phyloP scores from a whole-genome alignment of 2,329 filamentous ascomycete genomes.

The Fusarium pseudocircinatum region DNA sequence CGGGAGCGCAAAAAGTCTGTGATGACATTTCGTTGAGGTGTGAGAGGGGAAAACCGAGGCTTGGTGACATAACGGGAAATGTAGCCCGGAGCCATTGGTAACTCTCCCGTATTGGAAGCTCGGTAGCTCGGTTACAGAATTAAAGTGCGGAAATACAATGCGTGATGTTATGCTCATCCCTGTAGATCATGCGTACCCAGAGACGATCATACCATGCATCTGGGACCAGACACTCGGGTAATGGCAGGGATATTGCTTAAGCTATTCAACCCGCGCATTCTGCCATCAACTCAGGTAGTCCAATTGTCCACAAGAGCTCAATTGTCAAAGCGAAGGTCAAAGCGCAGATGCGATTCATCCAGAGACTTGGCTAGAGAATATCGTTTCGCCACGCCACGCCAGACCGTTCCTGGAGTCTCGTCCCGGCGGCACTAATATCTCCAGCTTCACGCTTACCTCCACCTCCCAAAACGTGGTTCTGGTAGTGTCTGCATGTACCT shows the following conservation, averaged over 20 bases:
- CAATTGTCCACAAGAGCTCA: not conserved
- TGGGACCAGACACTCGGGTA: not conserved
- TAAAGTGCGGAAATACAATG: not conserved
- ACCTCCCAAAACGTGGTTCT: not conserved
- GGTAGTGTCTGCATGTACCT: not conserved
- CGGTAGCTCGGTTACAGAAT: not conserved
- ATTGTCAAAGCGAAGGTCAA: not conserved
- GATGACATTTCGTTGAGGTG: too few relatives aligned
- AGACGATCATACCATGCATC: not conserved
- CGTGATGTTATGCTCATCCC: not conserved
- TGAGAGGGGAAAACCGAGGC: not conserved
- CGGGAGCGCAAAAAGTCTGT: not conserved
- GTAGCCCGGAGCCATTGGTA: not conserved
- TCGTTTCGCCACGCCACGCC: not conserved
- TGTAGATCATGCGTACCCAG: not conserved
- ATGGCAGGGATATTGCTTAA: not conserved
- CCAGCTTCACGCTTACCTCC: not conserved
- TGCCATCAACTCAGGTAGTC: not conserved
- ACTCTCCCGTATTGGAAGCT: not conserved
- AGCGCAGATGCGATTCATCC: not conserved
- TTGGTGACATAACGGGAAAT: not conserved
- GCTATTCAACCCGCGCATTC: not conserved
- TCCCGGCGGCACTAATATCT: not conserved
- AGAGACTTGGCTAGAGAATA: not conserved
- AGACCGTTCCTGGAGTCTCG: not conserved